Conservation (phyloP, 2,329 filamentous ascomycete species). For the Ophiostoma piceae region DNA sequence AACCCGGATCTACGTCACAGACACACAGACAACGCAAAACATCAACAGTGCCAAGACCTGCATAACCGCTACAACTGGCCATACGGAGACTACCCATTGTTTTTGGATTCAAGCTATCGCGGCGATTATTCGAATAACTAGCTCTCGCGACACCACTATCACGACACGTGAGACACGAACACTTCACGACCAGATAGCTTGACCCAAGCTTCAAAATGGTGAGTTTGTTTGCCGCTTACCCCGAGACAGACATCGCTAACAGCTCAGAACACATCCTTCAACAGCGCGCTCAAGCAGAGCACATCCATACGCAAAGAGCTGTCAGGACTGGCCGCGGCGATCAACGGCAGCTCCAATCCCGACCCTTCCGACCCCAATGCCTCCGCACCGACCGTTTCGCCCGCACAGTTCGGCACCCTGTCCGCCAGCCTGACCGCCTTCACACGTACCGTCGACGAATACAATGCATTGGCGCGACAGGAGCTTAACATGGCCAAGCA, state of each 20-base stretch:
- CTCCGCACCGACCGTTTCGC: neutral
- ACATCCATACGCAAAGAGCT: slow-evolving; percentile 75
- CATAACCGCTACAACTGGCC: neutral
- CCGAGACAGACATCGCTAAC: neutral
- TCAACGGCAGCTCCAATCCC: slow-evolving; percentile 36
- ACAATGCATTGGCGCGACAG: slow-evolving; percentile 75
- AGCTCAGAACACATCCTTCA: slow-evolving; percentile 72
- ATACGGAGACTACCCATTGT: neutral
- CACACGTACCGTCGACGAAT: slow-evolving; percentile 86
- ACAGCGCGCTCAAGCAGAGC: slow-evolving; percentile 79
- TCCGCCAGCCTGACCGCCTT: slow-evolving; percentile 67
- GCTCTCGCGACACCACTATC: neutral
- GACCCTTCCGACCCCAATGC: slow-evolving; percentile 37
- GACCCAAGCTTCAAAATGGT: neutral
- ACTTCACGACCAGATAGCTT: neutral
- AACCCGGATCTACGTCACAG: slow-evolving; percentile 1
- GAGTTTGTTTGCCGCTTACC: neutral
- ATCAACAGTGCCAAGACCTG: neutral
- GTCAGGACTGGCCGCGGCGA: slow-evolving; percentile 25
- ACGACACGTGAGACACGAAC: neutral
- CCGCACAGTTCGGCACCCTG: slow-evolving; percentile 53
- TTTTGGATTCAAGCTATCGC: neutral
- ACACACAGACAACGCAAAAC: neutral
- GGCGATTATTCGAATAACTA: neutral
- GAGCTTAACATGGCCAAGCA: slow-evolving; percentile 89